Conservation (phyloP, 2,329 filamentous ascomycete species). For the Trichoderma polysporum region DNA sequence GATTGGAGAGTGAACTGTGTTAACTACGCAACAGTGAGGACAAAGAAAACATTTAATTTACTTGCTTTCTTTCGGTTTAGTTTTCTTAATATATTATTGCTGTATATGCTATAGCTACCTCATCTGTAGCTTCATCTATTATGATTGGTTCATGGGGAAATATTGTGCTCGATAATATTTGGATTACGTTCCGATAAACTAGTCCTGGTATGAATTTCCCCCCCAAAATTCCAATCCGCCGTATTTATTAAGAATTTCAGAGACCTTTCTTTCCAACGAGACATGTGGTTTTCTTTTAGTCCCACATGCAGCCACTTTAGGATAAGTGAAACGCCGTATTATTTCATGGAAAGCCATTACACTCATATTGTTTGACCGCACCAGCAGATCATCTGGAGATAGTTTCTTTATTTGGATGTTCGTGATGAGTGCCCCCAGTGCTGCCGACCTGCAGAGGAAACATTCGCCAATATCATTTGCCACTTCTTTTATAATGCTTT, state of each 20-base stretch:
- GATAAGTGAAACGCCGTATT: background rate
- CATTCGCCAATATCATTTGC: background rate
- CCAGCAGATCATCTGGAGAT: background rate
- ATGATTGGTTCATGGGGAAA: no score
- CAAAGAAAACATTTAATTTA: no score
- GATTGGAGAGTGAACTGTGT: no score
- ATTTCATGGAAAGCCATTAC: accelerated
- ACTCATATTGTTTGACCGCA: background rate
- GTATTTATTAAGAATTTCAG: background rate
- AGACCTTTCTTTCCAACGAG: background rate
- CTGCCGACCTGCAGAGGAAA: background rate
- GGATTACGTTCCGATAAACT: no score
- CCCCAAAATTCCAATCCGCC: no score
- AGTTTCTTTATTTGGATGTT: background rate
- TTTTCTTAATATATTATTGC: no score
- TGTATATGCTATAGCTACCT: no score
- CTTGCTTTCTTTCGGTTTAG: no score
- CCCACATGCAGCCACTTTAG: background rate
- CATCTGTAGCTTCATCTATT: no score
- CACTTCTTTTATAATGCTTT: background rate
- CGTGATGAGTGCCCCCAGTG: background rate
- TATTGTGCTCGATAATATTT: no score
- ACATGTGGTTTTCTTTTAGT: background rate
- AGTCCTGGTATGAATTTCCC: no score
- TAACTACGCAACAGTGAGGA: no score